Evolutionary conservation across 495 filamentous ascomycete genomes (phyloP).

Genomic region (Annulohypoxylon moriforme): DNA sequence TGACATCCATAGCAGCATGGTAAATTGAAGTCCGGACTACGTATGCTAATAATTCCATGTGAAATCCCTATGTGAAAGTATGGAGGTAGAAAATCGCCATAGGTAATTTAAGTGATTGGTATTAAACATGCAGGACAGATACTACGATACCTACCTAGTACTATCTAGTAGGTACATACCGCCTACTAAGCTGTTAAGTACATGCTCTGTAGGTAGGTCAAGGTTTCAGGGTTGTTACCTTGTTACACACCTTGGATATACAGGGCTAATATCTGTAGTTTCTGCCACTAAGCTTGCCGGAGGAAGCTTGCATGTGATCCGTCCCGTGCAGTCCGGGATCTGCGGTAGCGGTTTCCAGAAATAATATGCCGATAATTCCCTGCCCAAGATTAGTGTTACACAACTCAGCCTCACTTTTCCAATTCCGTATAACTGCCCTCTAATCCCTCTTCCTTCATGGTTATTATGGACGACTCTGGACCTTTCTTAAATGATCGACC

Average conservation of each 20-base stretch:
- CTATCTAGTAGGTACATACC: no score
- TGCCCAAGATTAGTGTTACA: slow-evolving; percentile 33
- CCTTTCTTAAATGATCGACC: slow-evolving; percentile 36
- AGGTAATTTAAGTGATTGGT: not conserved
- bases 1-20: not conserved
- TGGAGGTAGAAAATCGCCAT: not conserved
- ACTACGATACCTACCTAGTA: slow-evolving; percentile 2
- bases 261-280: not conserved
- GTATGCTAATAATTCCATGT: slow-evolving; percentile 9
- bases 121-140: not conserved
- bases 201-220: not conserved
- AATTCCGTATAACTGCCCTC: slow-evolving; percentile 35
- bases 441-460: slow-evolving; percentile 24
- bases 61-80: not conserved
- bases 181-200: no score
- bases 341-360: slow-evolving; percentile 29
- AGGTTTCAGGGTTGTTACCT: slow-evolving; percentile 10
- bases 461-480: slow-evolving; percentile 35
- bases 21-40: slow-evolving; percentile 11
- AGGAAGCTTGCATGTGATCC: slow-evolving; percentile 34
- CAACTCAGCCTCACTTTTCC: slow-evolving; percentile 45
- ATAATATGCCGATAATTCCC: slow-evolving; percentile 34
- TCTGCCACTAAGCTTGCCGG: slow-evolving; percentile 22
- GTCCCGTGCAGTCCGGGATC: slow-evolving; percentile 29
- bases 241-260: slow-evolving; percentile 11